A percentile compares a stretch with the other conserved stretches of the same genome.
phyloP scores from a whole-genome alignment of 805 yeast genomes.

The Starmerella powellii region DNA sequence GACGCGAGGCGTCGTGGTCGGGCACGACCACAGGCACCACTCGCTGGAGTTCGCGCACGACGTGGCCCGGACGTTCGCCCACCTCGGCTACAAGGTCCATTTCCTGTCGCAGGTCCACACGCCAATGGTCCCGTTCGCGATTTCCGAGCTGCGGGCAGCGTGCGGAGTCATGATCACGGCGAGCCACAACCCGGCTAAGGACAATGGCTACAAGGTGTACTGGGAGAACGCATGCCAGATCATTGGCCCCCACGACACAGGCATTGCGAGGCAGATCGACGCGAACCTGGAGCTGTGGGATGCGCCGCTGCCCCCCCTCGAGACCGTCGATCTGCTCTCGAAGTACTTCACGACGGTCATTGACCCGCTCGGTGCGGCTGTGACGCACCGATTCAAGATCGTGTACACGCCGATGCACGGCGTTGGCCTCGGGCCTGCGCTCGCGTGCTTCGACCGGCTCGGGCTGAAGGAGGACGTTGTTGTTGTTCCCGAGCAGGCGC shows the following conservation, averaged over 20 bases:
- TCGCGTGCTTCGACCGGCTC: conserved; percentile 32
- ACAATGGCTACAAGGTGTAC: conserved; percentile 91
- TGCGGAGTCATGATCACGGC: conserved; percentile 76
- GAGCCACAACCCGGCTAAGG: conserved; percentile 37
- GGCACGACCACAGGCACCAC: conserved; percentile 83
- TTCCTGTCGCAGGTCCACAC: conserved; percentile 47
- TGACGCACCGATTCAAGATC: conserved; percentile 27
- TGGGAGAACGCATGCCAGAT: conserved; percentile 92
- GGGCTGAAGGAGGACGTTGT: conserved; percentile 30
- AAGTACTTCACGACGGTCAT: conserved; percentile 9
- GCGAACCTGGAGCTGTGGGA: conserved; percentile 50
- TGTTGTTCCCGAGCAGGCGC: conserved; percentile 50
- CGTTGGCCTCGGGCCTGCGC: conserved; percentile 61
- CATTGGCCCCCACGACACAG: conserved; percentile 77
- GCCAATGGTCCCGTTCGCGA: conserved; percentile 83
- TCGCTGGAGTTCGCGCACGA: conserved; percentile 70
- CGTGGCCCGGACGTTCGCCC: conserved; percentile 61
- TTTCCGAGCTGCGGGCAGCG: conserved; percentile 48
- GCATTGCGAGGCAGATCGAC: conserved; percentile 54
- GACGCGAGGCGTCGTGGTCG: conserved; percentile 50
- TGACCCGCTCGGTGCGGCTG: conserved; percentile 2
- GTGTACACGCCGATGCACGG: conserved; percentile 96
- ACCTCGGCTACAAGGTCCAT: conserved; percentile 57
- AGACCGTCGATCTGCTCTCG: conserved; percentile 1
- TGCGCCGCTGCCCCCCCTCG: conserved; percentile 4